phyloP scores from a whole-genome alignment of 2,329 filamentous ascomycete genomes.

The Acrocalymma vagum region DNA sequence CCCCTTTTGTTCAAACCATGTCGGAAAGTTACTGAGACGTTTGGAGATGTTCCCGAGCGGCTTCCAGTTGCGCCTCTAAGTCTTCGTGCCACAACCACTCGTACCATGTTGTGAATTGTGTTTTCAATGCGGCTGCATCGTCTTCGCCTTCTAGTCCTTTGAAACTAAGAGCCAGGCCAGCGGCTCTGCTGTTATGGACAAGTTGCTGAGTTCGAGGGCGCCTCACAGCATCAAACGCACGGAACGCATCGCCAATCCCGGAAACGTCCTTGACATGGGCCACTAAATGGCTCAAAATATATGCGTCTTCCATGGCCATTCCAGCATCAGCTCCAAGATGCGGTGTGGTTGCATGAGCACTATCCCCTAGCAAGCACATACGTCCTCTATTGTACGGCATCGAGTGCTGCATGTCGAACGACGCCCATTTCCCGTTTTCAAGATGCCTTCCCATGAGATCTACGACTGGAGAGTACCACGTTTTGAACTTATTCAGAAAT shows the following conservation, averaged over 20 bases:
- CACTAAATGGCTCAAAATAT: slow-evolving; percentile 51
- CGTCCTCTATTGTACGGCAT: slow-evolving; percentile 50
- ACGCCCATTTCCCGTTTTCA: slow-evolving; percentile 57
- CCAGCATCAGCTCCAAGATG: slow-evolving; percentile 64
- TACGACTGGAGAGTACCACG: slow-evolving; percentile 21
- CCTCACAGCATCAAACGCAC: slow-evolving; percentile 45
- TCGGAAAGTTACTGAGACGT: too few species aligned
- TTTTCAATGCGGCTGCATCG: slow-evolving; percentile 21
- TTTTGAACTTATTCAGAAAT: slow-evolving; percentile 21
- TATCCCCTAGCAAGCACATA: slow-evolving; percentile 61
- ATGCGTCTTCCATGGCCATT: slow-evolving; percentile 63
- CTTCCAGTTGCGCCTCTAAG: slow-evolving; percentile 30
- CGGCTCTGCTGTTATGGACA: slow-evolving; percentile 34
- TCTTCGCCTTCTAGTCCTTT: slow-evolving; percentile 22
- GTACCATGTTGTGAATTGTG: slow-evolving; percentile 22
- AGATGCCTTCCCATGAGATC: slow-evolving; percentile 19
- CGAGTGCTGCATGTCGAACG: slow-evolving; percentile 60
- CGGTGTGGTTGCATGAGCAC: slow-evolving; percentile 62
- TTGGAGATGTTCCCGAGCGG: too few species aligned
- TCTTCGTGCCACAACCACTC: slow-evolving; percentile 40
- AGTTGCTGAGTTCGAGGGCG: slow-evolving; percentile 48
- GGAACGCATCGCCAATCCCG: slow-evolving; percentile 41
- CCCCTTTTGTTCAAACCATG: too few species aligned
- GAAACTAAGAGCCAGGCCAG: slow-evolving; percentile 29
- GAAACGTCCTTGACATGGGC: slow-evolving; percentile 8